Evolutionary conservation across 495 filamentous ascomycete species (phyloP).

Genomic region (Pyronema omphalodes): DNA sequence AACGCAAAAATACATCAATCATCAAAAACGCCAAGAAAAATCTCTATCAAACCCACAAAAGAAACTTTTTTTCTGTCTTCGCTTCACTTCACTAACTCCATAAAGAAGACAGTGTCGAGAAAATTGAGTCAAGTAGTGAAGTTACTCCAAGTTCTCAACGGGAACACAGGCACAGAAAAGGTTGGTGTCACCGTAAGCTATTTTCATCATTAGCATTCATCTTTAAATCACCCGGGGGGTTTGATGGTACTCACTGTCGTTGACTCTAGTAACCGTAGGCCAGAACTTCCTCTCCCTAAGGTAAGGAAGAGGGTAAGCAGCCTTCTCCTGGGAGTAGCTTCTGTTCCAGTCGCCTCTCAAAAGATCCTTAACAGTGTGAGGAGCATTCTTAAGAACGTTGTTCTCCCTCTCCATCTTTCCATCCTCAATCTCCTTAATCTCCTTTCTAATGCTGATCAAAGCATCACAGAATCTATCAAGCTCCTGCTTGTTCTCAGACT

Average conservation of each 20-base stretch:
- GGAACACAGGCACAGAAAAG: conserved; percentile 91
- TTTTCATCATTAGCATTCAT: conserved; percentile 21
- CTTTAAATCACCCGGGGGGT: conserved; percentile 1
- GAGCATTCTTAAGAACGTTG: conserved; percentile 88
- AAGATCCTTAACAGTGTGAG: conserved; percentile 73
- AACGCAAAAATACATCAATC: too few relatives aligned
- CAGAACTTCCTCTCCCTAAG: conserved; percentile 96
- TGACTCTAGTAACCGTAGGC: conserved; percentile 73
- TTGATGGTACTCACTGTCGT: conserved; percentile 52
- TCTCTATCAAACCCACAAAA: background rate
- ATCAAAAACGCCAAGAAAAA: conserved; percentile 3
- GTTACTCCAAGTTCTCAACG: conserved; percentile 40
- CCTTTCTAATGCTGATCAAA: conserved; percentile 68
- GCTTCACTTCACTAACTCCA: too few relatives aligned
- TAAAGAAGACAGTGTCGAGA: conserved; percentile 1
- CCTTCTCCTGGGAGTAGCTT: conserved; percentile 59
- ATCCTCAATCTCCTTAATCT: conserved; percentile 72
- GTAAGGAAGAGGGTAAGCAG: conserved; percentile 75
- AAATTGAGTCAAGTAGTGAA: background rate
- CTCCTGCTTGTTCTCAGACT: conserved; percentile 84
- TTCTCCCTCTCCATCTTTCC: conserved; percentile 56
- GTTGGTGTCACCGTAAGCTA: conserved; percentile 81
- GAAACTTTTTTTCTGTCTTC: too few relatives aligned
- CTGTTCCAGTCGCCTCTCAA: conserved; percentile 55
- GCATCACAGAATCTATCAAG: conserved; percentile 91